Conservation (phyloP, 192 early-diverging fungal species). For the Kappamyces sp. region DNA sequence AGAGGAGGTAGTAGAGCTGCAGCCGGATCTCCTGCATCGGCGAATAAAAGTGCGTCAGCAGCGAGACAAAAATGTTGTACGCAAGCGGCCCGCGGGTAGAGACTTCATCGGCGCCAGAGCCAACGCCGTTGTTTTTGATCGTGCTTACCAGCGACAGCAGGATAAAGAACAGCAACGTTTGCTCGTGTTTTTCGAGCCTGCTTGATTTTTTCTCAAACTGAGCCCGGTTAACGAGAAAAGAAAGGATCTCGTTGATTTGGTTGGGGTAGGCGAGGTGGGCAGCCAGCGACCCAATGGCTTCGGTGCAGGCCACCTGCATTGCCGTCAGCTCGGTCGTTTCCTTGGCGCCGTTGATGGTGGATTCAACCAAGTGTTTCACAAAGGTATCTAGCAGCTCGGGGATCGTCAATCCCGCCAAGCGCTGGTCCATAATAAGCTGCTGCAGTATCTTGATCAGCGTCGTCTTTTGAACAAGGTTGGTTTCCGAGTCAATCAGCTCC, state of each 20-base stretch:
- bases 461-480: not conserved
- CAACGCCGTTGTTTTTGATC: constrained; percentile 1
- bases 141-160: not conserved
- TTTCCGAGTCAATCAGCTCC: constrained; percentile 18
- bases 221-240: constrained; percentile 27
- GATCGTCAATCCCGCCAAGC: constrained; percentile 21
- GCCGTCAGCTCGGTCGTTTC: not conserved
- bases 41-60: constrained; percentile 6
- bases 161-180: not conserved
- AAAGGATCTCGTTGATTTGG: constrained; percentile 34
- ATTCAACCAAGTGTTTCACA: constrained; percentile 13
- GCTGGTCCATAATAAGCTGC: constrained; percentile 17
- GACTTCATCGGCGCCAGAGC: not conserved
- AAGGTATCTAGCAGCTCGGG: constrained; percentile 30
- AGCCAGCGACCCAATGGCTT: constrained; percentile 21
- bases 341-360: not conserved
- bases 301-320: constrained; percentile 17
- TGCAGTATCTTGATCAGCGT: constrained; percentile 18
- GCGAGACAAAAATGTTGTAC: not conserved
- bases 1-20: not conserved
- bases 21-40: not conserved
- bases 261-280: constrained; percentile 27
- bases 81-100: constrained; percentile 2
- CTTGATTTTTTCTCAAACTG: not conserved
- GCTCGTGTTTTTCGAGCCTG: not conserved